Evolutionary conservation across 371 early-diverging fungal genomes (phyloP).

Genomic region (Entomophthora muscae): DNA sequence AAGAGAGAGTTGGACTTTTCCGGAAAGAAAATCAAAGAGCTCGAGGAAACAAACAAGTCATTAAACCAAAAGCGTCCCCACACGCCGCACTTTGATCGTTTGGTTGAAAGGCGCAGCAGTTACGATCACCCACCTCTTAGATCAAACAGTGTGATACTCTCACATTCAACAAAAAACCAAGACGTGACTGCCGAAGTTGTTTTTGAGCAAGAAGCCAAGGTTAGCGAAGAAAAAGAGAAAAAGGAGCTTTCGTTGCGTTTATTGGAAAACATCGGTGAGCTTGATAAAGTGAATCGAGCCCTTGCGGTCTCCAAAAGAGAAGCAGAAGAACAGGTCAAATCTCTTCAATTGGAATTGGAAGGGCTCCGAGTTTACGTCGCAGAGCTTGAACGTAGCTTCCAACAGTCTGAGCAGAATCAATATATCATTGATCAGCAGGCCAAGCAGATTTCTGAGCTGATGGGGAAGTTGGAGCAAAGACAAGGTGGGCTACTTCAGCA

Average conservation of each 20-base stretch:
- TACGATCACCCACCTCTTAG: background rate
- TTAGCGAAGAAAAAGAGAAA: background rate
- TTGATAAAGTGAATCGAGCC: constrained; percentile 1
- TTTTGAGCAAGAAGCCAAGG: background rate
- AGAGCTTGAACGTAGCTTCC: background rate
- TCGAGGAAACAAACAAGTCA: background rate
- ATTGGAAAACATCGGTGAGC: constrained; percentile 2
- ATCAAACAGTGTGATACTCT: background rate
- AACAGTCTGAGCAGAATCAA: background rate
- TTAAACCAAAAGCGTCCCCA: background rate
- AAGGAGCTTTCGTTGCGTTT: constrained; percentile 3
- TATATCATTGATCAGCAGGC: constrained; percentile 6
- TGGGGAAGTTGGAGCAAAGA: background rate
- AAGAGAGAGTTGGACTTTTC: background rate
- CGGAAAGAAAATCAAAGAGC: background rate
- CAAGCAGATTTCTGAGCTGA: constrained; percentile 5
- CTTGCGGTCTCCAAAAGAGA: background rate
- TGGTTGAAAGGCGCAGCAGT: background rate
- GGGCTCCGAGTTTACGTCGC: background rate
- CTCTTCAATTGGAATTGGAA: background rate
- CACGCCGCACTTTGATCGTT: background rate
- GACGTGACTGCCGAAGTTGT: no score
- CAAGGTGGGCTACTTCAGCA: background rate
- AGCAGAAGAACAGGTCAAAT: background rate
- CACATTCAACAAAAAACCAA: background rate